Evolutionary conservation across 176 grass and related monocot species (phyloP).

Genomic region (Areca catechu): DNA sequence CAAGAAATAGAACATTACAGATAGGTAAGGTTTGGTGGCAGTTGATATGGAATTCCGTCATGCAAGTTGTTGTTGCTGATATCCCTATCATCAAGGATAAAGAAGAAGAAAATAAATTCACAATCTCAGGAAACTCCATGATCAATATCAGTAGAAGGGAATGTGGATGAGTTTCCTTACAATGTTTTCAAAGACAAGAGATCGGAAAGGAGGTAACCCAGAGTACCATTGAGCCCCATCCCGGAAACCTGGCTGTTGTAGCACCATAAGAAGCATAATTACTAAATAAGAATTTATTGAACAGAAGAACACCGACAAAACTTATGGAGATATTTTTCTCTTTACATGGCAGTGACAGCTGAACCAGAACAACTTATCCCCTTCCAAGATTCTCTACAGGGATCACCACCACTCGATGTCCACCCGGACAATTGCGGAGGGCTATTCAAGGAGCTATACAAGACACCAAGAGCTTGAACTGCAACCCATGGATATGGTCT

Average conservation of each 20-base stretch:
- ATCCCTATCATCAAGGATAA: constrained; percentile 50
- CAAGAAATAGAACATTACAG: constrained; percentile 38
- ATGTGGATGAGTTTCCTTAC: constrained; percentile 39
- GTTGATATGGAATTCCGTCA: constrained; percentile 69
- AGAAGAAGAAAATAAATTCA: not conserved
- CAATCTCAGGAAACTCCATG: too few relatives aligned
- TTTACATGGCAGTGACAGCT: constrained; percentile 68
- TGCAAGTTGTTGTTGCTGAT: constrained; percentile 71
- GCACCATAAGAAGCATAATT: constrained; percentile 9
- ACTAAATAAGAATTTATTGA: constrained; percentile 9
- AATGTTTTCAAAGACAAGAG: constrained; percentile 64
- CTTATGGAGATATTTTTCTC: not conserved
- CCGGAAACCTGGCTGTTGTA: constrained; percentile 64
- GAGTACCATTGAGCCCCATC: constrained; percentile 69
- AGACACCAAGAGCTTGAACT: constrained; percentile 51
- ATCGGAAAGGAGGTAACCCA: constrained; percentile 62
- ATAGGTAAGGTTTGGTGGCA: constrained; percentile 75
- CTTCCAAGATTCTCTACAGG: constrained; percentile 75
- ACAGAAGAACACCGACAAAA: not conserved
- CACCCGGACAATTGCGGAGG: constrained; percentile 67
- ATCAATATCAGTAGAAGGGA: not conserved
- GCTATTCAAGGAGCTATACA: constrained; percentile 69
- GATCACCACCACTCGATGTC: constrained; percentile 64
- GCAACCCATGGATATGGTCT: constrained; percentile 16
- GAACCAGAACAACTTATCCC: constrained; percentile 73